A percentile compares a stretch with the other conserved stretches of the same genome.
Conservation (phyloP, 2,329 filamentous ascomycete species). For the Trichophyton mentagrophytes region DNA sequence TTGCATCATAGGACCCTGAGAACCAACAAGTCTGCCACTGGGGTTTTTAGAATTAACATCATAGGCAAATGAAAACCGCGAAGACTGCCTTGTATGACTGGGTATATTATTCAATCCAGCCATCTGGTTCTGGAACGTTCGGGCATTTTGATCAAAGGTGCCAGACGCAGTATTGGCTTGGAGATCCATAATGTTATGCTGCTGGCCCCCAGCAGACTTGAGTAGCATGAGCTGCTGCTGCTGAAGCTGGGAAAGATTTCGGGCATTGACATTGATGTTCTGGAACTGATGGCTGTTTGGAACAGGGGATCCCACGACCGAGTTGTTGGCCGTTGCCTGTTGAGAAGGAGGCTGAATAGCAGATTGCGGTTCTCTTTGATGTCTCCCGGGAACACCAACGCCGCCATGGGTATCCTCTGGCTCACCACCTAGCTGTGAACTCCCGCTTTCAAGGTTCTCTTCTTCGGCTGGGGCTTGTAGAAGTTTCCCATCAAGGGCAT, state of each 20-base stretch:
- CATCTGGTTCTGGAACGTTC: constrained; percentile 35
- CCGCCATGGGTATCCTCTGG: constrained; percentile 62
- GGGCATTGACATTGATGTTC: constrained; percentile 50
- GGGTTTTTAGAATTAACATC: constrained; percentile 43
- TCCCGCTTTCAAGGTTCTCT: constrained; percentile 69
- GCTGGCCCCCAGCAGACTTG: constrained; percentile 45
- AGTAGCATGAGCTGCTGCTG: constrained; percentile 58
- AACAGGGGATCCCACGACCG: constrained; percentile 30
- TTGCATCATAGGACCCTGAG: constrained; percentile 35
- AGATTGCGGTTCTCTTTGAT: constrained; percentile 46
- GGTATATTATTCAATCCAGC: constrained; percentile 44
- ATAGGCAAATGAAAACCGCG: constrained; percentile 76
- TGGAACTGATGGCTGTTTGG: constrained; percentile 34
- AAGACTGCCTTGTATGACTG: constrained; percentile 69
- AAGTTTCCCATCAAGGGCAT: constrained; percentile 43
- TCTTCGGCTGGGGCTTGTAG: constrained; percentile 46
- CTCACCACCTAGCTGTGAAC: constrained; percentile 80
- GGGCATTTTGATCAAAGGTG: constrained; percentile 30
- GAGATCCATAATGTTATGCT: constrained; percentile 43
- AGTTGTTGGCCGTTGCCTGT: constrained; percentile 39
- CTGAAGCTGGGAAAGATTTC: constrained; percentile 70
- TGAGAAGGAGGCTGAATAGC: constrained; percentile 68
- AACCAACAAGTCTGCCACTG: constrained; percentile 44
- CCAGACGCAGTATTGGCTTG: constrained; percentile 20
- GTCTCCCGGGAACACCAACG: constrained; percentile 28